Conservation (phyloP, 75 land plant genomes). For the Selaginella moellendorffii region DNA sequence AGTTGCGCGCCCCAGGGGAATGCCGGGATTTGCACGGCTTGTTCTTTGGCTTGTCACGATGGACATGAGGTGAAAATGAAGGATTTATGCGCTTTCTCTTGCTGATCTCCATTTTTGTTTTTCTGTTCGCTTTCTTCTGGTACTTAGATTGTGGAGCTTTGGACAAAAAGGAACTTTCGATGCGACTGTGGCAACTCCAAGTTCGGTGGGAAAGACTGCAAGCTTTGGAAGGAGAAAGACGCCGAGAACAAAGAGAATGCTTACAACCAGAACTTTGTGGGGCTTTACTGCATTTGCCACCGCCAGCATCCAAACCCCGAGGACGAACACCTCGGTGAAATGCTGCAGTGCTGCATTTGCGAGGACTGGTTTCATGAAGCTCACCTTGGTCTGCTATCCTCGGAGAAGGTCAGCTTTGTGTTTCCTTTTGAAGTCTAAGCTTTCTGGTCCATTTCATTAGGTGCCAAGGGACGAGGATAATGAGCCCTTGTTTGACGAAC, state of each 20-base stretch:
- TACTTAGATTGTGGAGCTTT: constrained; percentile 63
- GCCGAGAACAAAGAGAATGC: constrained; percentile 50
- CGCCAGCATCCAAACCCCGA: constrained; percentile 88
- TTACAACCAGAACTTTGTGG: constrained; percentile 90
- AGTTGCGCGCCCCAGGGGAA: constrained; percentile 74
- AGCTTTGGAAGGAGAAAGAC: constrained; percentile 63
- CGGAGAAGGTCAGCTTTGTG: constrained; percentile 44
- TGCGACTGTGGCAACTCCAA: constrained; percentile 98
- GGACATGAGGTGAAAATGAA: constrained; percentile 75
- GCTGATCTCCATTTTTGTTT: background rate
- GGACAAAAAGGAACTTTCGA: constrained; percentile 89
- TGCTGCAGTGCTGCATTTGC: constrained; percentile 97
- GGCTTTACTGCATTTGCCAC: constrained; percentile 73
- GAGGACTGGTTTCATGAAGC: constrained; percentile 99
- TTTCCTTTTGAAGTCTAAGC: background rate
- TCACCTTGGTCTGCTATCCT: constrained; percentile 62
- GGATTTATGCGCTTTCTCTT: background rate
- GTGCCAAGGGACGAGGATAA: constrained; percentile 97
- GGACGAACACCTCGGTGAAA: constrained; percentile 63
- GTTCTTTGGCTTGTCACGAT: constrained; percentile 79
- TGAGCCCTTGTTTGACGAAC: constrained; percentile 76
- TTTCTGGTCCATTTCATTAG: constrained; percentile 20
- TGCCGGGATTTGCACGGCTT: constrained; percentile 95
- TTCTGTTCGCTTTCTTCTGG: background rate
- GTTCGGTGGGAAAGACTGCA: constrained; percentile 63